Conservation (phyloP, 805 yeast species). For the Blastobotrys attinorum region DNA sequence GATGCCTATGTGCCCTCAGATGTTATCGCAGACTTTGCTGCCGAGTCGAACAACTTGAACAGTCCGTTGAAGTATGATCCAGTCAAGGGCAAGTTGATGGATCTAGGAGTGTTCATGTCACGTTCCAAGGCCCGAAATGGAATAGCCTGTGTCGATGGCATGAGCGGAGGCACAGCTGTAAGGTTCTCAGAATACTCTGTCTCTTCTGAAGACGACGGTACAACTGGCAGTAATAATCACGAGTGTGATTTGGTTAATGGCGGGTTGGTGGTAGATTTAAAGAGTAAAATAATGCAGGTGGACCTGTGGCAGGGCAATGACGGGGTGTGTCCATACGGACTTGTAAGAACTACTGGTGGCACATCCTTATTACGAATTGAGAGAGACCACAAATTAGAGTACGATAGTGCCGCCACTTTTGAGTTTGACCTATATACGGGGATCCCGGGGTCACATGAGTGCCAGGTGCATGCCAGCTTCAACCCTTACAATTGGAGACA, state of each 20-base stretch:
- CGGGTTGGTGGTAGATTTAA: constrained; percentile 9
- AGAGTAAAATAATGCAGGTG: constrained; percentile 10
- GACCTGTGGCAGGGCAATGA: constrained; percentile 13
- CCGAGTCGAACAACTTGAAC: constrained; percentile 8
- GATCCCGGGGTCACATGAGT: neutral
- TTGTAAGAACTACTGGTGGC: constrained; percentile 14
- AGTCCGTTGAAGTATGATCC: constrained; percentile 12
- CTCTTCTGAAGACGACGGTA: neutral
- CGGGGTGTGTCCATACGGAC: constrained; percentile 9
- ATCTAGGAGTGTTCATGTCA: constrained; percentile 3
- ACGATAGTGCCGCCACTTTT: neutral
- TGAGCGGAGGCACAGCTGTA: constrained; percentile 1
- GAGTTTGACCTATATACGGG: neutral
- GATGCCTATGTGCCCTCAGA: constrained; percentile 10
- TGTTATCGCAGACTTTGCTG: constrained; percentile 3
- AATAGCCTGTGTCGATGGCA: constrained; percentile 5
- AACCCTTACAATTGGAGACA: constrained; percentile 28
- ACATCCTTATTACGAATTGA: constrained; percentile 5
- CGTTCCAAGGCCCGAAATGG: constrained; percentile 1
- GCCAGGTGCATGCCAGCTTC: constrained; percentile 31
- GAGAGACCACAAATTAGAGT: neutral
- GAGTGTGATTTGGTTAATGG: neutral
- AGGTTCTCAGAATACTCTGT: neutral
- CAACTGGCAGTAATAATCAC: too few species aligned
- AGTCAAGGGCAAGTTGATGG: constrained; percentile 7